Conservation (phyloP, 2,329 filamentous ascomycete genomes). For the Fusarium sp. region DNA sequence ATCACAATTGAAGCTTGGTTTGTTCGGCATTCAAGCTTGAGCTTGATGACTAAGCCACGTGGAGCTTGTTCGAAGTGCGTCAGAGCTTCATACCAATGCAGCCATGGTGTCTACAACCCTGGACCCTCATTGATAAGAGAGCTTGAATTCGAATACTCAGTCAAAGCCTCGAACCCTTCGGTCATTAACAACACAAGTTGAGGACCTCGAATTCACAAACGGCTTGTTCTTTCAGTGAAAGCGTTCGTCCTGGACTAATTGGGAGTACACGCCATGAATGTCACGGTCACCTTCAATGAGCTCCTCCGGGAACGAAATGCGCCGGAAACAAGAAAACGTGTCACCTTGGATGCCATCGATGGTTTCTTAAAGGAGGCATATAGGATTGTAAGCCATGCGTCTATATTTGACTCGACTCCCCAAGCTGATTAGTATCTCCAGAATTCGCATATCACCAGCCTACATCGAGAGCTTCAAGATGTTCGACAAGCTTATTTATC, state of each 20-base stretch:
- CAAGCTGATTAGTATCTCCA: slow-evolving; percentile 53
- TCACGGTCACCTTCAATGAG: slow-evolving; percentile 77
- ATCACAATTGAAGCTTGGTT: not conserved
- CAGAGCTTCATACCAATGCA: slow-evolving; percentile 38
- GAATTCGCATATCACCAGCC: slow-evolving; percentile 86
- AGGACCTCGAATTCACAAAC: not conserved
- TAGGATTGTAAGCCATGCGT: slow-evolving; percentile 75
- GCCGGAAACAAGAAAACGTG: slow-evolving; percentile 55
- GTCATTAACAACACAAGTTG: not conserved
- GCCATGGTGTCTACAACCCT: slow-evolving; percentile 45
- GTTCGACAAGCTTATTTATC: slow-evolving; percentile 94
- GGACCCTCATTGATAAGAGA: slow-evolving; percentile 17
- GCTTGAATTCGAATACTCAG: slow-evolving; percentile 21
- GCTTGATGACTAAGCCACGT: slow-evolving; percentile 41
- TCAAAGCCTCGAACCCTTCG: slow-evolving; percentile 11
- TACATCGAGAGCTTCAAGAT: slow-evolving; percentile 82
- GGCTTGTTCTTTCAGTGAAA: slow-evolving; percentile 5
- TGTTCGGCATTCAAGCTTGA: not conserved
- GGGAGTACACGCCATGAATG: slow-evolving; percentile 61
- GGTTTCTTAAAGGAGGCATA: slow-evolving; percentile 95
- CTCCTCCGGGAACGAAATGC: slow-evolving; percentile 71
- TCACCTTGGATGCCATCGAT: slow-evolving; percentile 71
- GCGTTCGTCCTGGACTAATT: slow-evolving; percentile 1
- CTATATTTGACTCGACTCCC: slow-evolving; percentile 11
- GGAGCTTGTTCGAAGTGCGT: slow-evolving; percentile 32